Conservation (phyloP, 1,139 yeast genomes). For the Geotrichum aggregatum region DNA sequence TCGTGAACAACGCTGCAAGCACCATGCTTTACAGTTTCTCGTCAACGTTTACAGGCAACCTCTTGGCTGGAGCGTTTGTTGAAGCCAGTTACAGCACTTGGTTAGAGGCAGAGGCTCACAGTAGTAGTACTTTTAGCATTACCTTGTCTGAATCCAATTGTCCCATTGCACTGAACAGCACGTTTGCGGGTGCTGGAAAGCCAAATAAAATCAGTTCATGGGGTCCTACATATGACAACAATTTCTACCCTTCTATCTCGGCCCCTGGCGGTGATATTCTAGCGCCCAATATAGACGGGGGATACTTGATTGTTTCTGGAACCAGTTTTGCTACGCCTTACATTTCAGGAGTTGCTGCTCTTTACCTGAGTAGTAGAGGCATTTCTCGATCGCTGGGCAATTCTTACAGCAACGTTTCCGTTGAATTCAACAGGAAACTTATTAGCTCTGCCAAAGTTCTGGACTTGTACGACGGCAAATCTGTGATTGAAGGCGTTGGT, state of each 20-base stretch:
- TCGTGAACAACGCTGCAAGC: conserved; percentile 3
- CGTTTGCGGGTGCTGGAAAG: conserved; percentile 10
- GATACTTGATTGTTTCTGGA: conserved; percentile 14
- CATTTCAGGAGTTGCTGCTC: conserved; percentile 27
- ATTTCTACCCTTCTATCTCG: conserved; percentile 26
- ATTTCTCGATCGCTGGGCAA: conserved; percentile 15
- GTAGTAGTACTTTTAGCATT: conserved; percentile 3
- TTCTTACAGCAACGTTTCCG: conserved; percentile 12
- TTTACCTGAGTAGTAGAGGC: conserved; percentile 22
- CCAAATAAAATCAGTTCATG: conserved; percentile 22
- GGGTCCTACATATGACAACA: conserved; percentile 29
- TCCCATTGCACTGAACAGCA: conserved; percentile 7
- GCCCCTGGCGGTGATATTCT: conserved; percentile 27
- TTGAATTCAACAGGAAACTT: conserved; percentile 15
- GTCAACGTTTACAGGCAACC: neutral
- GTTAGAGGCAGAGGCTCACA: neutral
- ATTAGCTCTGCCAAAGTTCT: conserved; percentile 21
- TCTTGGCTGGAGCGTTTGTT: conserved; percentile 10
- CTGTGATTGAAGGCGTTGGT: conserved; percentile 1
- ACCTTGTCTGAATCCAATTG: conserved; percentile 2
- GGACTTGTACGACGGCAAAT: conserved; percentile 18
- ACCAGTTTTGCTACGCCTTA: conserved; percentile 26
- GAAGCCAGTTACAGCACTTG: neutral
- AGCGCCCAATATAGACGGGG: conserved; percentile 7
- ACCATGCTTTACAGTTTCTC: conserved; percentile 5